Evolutionary conservation across 2,329 filamentous ascomycete species (phyloP).

Genomic region (Waltergamsia citrina): DNA sequence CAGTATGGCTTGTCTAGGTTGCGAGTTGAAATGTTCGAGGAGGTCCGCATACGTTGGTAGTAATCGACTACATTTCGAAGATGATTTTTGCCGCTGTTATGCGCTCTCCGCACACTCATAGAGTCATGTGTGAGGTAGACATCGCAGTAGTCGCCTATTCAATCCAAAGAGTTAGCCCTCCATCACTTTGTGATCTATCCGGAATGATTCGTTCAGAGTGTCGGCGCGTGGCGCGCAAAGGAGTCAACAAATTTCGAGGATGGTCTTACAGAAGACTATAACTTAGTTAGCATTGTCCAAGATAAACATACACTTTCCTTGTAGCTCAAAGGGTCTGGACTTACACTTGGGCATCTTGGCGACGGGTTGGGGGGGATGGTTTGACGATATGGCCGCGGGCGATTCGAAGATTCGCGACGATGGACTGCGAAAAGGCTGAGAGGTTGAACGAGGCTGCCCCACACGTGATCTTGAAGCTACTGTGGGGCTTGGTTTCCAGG

Average conservation of each 20-base stretch:
- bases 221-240: background rate
- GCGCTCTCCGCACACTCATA: conserved; percentile 98
- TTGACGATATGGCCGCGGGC: conserved; percentile 11
- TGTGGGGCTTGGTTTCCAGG: too few species aligned
- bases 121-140: conserved; percentile 99
- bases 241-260: too few species aligned
- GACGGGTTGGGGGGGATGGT: conserved; percentile 12
- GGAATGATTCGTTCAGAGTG: background rate
- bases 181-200: conserved; percentile 1
- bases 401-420: conserved; percentile 6
- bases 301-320: background rate
- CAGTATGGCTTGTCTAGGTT: background rate
- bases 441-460: background rate
- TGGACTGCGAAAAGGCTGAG: background rate
- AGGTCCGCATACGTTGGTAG: conserved; percentile 66
- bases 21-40: background rate
- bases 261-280: conserved; percentile 51
- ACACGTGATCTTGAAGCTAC: background rate
- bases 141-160: conserved; percentile 96
- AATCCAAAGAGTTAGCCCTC: background rate
- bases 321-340: conserved; percentile 25
- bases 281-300: conserved; percentile 5
- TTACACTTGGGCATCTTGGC: conserved; percentile 81
- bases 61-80: conserved; percentile 96
- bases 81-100: conserved; percentile 95